Evolutionary conservation across 306 rosid species (phyloP), one percentile per base, ranked within the genome.

Genomic region (Betula pendula): DNA sequence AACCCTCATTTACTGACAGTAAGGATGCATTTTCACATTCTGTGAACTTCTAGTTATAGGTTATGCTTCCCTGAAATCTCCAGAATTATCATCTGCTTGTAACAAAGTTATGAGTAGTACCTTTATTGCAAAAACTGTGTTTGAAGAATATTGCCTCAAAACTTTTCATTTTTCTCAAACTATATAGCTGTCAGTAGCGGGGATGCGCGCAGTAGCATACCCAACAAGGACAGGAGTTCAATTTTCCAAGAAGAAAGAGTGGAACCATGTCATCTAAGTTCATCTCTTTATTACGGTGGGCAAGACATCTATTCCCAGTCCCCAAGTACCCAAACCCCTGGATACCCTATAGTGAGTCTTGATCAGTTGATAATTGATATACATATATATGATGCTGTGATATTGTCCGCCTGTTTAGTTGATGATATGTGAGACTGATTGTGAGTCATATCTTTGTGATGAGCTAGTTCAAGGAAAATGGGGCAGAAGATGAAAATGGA

Each of bases 251-350:
- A 80, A 81, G 85, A 81, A 76, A 85, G 82, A 56, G 75, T 80
- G 81, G 91, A 85, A 83, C 91, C 91, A 15, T 88, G 91, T 70
- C 82, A 88, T 75, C 82, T 88, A 72, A 83, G 89, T 73, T 88
- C 91, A 51, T 88, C 91, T 81, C 63, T 88, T 35, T 83, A 88
- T 78, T 88, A 85, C 56, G 87, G 91, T 70, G 91, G 87, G 71
- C 89, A 80, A 74, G 91, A 88, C 58, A 79, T 81, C 11, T 88
- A 85, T 47, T 85, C 87, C 55, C 84, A 70, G 68, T 75, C 87
- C 72, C 79, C 84, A 62, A 78, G 80, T 60, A 80, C 66, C 79
- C 74, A 59, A 52, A 29, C 65, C 74, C 6, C 85, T 83, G 82
- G 75, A 76, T 65, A 67, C 27, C 86, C 84, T 50, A 13, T 55